A percentile compares a stretch with the other conserved stretches of the same genome.
phyloP scores from a whole-genome alignment of 106 monocot genomes.

The Apostasia ramifera region DNA sequence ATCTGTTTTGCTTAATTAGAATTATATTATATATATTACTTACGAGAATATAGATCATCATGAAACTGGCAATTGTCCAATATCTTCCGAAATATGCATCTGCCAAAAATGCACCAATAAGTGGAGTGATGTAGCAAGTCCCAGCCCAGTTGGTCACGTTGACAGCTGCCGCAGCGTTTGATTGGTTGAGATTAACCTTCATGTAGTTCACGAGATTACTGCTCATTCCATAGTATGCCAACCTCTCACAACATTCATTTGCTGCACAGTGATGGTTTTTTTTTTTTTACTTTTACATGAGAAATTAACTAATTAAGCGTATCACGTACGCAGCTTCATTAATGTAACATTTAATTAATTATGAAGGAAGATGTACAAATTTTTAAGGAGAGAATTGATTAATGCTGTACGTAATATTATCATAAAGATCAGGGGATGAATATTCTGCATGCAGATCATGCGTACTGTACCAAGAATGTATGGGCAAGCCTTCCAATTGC shows the following conservation, averaged over 20 bases:
- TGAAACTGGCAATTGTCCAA: constrained; percentile 44
- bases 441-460: background rate
- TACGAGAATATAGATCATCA: constrained; percentile 37
- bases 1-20: too few relatives aligned
- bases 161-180: constrained; percentile 24
- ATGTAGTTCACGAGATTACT: constrained; percentile 59
- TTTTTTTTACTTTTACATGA: too few relatives aligned
- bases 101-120: constrained; percentile 49
- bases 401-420: too few relatives aligned
- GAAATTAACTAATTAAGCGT: too few relatives aligned
- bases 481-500: constrained; percentile 44
- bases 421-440: too few relatives aligned
- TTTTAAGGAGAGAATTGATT: too few relatives aligned
- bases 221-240: constrained; percentile 67
- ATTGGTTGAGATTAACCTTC: constrained; percentile 26
- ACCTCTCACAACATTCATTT: constrained; percentile 48
- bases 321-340: too few relatives aligned
- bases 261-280: constrained; percentile 12
- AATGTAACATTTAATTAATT: too few relatives aligned
- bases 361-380: too few relatives aligned
- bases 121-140: constrained; percentile 50
- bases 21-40: background rate
- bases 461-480: constrained; percentile 33
- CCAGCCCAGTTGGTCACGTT: constrained; percentile 58
- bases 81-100: constrained; percentile 55